phyloP scores from a whole-genome alignment of 2,329 filamentous ascomycete genomes.

The Lachnellula occidentalis region DNA sequence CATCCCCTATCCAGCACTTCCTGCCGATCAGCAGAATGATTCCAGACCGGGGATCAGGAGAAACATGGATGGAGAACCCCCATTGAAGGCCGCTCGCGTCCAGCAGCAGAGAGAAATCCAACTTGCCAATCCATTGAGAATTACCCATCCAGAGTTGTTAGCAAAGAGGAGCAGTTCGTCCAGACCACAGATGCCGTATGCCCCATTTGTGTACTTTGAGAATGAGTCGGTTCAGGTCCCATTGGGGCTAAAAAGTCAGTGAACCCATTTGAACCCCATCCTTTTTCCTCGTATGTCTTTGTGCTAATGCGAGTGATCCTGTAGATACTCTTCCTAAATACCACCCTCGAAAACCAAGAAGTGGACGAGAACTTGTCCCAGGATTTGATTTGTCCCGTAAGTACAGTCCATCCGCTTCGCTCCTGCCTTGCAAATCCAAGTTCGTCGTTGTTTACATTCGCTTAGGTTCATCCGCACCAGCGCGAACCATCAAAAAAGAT shows the following conservation, averaged over 20 bases:
- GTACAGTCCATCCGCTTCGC: slow-evolving; percentile 6
- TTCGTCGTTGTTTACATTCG: slow-evolving; percentile 4
- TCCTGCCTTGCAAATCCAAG: neutral
- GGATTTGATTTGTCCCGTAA: slow-evolving; percentile 28
- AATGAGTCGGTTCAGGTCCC: slow-evolving; percentile 22
- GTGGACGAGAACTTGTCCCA: slow-evolving; percentile 27
- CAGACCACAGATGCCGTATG: slow-evolving; percentile 21
- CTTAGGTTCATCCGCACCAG: slow-evolving; percentile 20
- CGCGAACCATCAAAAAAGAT: slow-evolving; percentile 20
- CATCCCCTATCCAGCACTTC: slow-evolving; percentile 13
- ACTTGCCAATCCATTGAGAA: slow-evolving; percentile 16
- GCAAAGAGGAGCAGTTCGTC: slow-evolving; percentile 17
- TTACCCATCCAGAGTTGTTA: slow-evolving; percentile 24
- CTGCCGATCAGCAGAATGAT: slow-evolving; percentile 5
- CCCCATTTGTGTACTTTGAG: slow-evolving; percentile 26
- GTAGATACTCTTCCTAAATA: slow-evolving; percentile 30
- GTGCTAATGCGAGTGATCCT: slow-evolving; percentile 1
- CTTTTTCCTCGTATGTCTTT: neutral
- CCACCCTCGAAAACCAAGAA: slow-evolving; percentile 27
- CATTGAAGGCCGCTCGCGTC: slow-evolving; percentile 1
- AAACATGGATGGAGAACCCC: slow-evolving; percentile 1
- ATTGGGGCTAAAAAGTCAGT: slow-evolving; percentile 28
- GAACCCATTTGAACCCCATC: neutral
- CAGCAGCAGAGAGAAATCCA: slow-evolving; percentile 9
- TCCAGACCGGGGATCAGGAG: neutral